Conservation (phyloP, 2,329 filamentous ascomycete genomes). For the Colletotrichum shisoi region DNA sequence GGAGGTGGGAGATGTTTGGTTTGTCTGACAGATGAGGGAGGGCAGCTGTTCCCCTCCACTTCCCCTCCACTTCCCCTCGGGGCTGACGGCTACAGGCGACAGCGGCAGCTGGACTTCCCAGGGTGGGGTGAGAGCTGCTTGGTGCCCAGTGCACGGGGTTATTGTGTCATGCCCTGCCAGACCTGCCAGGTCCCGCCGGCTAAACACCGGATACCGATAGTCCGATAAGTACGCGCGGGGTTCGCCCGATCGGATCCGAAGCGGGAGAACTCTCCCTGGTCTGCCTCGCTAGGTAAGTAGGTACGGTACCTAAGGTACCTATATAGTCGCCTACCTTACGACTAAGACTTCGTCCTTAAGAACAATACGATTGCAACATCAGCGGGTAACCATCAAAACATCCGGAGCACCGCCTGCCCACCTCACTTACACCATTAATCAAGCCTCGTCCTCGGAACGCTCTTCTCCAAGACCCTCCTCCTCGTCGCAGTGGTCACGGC, state of each 20-base stretch:
- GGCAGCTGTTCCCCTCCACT: slow-evolving; percentile 15
- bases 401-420: no score
- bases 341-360: no score
- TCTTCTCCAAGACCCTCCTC: not conserved
- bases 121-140: slow-evolving; percentile 17
- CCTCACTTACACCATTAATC: no score
- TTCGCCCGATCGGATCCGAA: not conserved
- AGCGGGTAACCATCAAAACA: no score
- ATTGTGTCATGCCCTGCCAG: slow-evolving; percentile 10
- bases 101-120: not conserved
- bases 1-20: slow-evolving; percentile 8
- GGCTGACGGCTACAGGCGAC: not conserved
- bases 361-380: no score
- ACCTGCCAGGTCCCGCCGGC: slow-evolving; percentile 27
- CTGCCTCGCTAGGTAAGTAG: no score
- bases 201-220: slow-evolving; percentile 18
- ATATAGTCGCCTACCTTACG: no score
- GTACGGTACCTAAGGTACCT: no score
- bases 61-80: not conserved
- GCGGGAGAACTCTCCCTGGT: not conserved
- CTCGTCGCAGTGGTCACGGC: not conserved
- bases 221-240: slow-evolving; percentile 5
- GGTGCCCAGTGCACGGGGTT: slow-evolving; percentile 10
- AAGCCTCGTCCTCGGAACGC: no score
- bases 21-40: slow-evolving; percentile 16